A percentile compares a stretch with the other conserved stretches of the same genome.
phyloP scores from a whole-genome alignment of 2,329 filamentous ascomycete species.

The Fusarium sp. region DNA sequence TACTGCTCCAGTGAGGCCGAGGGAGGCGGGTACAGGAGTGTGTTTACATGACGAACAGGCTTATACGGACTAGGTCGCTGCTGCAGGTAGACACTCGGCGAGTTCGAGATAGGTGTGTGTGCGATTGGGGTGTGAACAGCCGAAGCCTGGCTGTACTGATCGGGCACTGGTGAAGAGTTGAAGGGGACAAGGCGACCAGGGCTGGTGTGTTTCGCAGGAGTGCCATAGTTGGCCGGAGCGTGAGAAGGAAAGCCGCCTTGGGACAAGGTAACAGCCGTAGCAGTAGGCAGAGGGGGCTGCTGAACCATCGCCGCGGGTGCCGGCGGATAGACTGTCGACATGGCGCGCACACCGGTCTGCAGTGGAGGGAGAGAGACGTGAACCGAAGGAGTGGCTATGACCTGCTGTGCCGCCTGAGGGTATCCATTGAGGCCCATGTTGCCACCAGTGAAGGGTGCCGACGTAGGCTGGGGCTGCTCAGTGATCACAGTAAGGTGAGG shows the following conservation, averaged over 20 bases:
- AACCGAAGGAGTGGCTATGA: constrained; percentile 47
- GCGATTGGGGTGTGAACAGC: constrained; percentile 66
- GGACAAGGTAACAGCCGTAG: constrained; percentile 40
- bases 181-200: constrained; percentile 60
- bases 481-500: constrained; percentile 78
- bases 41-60: constrained; percentile 89
- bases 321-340: constrained; percentile 80
- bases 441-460: constrained; percentile 46
- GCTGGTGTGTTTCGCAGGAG: constrained; percentile 66
- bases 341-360: constrained; percentile 72
- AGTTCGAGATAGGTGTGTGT: constrained; percentile 78
- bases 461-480: constrained; percentile 44
- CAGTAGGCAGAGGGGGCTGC: constrained; percentile 45
- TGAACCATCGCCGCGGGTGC: constrained; percentile 57
- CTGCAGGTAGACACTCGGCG: constrained; percentile 87
- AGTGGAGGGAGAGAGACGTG: constrained; percentile 72
- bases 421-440: constrained; percentile 53
- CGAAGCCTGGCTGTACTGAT: constrained; percentile 66
- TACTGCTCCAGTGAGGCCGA: constrained; percentile 83
- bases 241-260: constrained; percentile 45
- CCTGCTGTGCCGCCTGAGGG: constrained; percentile 43
- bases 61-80: constrained; percentile 93
- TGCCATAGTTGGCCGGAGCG: constrained; percentile 56
- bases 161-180: constrained; percentile 76
- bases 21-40: constrained; percentile 88